Conservation (phyloP, 805 yeast species). For the Lipomyces japonicus region DNA sequence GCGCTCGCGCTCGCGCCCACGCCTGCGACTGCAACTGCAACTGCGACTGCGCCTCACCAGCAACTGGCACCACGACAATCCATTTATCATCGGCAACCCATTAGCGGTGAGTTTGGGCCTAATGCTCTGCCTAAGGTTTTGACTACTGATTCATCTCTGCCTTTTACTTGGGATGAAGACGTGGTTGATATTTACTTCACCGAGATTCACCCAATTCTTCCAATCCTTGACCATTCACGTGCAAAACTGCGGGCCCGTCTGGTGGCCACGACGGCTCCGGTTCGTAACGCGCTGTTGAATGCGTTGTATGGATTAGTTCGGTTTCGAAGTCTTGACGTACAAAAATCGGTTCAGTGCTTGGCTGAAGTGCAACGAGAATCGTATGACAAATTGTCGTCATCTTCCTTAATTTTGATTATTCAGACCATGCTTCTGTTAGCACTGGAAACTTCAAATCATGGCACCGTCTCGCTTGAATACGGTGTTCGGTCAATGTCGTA, state of each 20-base stretch:
- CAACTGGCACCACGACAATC: not conserved
- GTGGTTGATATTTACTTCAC: conserved; percentile 39
- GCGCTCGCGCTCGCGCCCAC: not conserved
- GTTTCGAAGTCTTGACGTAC: conserved; percentile 6
- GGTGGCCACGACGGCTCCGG: conserved; percentile 29
- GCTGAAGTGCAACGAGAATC: conserved; percentile 13
- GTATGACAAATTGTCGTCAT: not conserved
- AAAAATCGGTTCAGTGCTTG: conserved; percentile 19
- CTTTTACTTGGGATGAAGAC: conserved; percentile 31
- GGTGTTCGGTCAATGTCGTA: conserved; percentile 13
- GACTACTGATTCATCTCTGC: not conserved
- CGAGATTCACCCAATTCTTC: conserved; percentile 40
- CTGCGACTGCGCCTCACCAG: not conserved
- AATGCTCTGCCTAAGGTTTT: not conserved
- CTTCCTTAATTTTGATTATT: conserved; percentile 32
- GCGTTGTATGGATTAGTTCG: conserved; percentile 24
- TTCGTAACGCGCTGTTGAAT: conserved; percentile 34
- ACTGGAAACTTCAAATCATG: conserved; percentile 33
- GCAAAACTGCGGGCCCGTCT: conserved; percentile 35
- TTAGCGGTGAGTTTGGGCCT: not conserved
- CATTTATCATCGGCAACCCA: conserved; percentile 1
- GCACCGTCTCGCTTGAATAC: conserved; percentile 12
- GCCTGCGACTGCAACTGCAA: not conserved
- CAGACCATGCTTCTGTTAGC: conserved; percentile 37
- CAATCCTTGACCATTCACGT: conserved; percentile 39